phyloP scores from a whole-genome alignment of 306 rosid species.

The Abrus pulchellus region DNA sequence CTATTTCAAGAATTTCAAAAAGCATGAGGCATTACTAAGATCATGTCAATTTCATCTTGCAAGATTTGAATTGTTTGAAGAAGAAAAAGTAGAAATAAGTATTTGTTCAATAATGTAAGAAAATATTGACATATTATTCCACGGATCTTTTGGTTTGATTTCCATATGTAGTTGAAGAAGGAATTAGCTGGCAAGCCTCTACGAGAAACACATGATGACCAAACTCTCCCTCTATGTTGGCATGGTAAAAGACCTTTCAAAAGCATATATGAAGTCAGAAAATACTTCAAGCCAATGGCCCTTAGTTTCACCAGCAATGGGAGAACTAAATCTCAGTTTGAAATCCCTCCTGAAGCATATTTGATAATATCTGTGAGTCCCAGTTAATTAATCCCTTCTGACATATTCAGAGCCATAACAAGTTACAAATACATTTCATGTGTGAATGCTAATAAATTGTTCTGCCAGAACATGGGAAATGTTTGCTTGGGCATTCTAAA shows the following conservation, averaged over 20 bases:
- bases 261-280: conserved; percentile 74
- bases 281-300: conserved; percentile 85
- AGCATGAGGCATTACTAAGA: conserved; percentile 9
- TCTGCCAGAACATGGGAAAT: conserved; percentile 74
- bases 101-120: not conserved
- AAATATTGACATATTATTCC: not conserved
- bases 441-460: conserved; percentile 32
- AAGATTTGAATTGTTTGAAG: not conserved
- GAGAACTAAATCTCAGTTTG: conserved; percentile 62
- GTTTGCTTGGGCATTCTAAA: conserved; percentile 94
- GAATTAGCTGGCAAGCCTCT: conserved; percentile 67
- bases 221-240: conserved; percentile 83
- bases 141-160: conserved; percentile 24
- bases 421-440: conserved; percentile 11
- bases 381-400: conserved; percentile 9
- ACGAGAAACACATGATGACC: conserved; percentile 70
- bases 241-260: conserved; percentile 73
- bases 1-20: conserved; percentile 24
- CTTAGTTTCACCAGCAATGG: conserved; percentile 63
- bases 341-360: conserved; percentile 85
- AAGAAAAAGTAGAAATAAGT: not conserved
- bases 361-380: conserved; percentile 75
- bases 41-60: conserved; percentile 18
- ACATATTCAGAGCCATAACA: conserved; percentile 7
- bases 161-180: conserved; percentile 62